Evolutionary conservation across 1,139 yeast genomes (phyloP).

Genomic region (Sugiyamaella pinicola): DNA sequence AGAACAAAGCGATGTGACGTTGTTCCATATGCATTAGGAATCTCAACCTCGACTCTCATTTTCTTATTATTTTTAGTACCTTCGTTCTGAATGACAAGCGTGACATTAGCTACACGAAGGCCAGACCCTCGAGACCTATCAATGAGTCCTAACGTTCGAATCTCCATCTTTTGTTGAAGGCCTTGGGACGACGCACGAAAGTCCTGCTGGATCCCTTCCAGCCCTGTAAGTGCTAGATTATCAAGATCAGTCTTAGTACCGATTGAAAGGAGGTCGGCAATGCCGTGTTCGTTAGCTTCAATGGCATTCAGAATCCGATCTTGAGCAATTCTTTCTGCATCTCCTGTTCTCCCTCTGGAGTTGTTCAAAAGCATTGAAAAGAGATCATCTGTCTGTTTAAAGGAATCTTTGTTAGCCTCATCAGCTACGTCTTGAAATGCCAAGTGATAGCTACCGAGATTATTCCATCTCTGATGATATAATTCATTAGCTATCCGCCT

Average conservation of each 20-base stretch:
- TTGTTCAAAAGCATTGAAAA: conserved; percentile 9
- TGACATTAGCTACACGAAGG: conserved; percentile 28
- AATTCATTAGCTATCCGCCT: conserved; percentile 27
- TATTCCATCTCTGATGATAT: conserved; percentile 36
- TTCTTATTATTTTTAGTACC: conserved; percentile 20
- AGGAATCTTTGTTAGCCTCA: conserved; percentile 5
- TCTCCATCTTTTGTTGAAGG: conserved; percentile 32
- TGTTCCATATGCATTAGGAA: conserved; percentile 2
- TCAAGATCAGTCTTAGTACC: conserved; percentile 13
- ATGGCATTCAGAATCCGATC: conserved; percentile 33
- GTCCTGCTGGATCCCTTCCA: conserved; percentile 33
- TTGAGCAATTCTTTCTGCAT: conserved; percentile 27
- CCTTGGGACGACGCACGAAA: conserved; percentile 33
- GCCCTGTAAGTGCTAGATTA: conserved; percentile 25
- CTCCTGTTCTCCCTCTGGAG: conserved; percentile 3
- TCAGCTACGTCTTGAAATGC: conserved; percentile 16
- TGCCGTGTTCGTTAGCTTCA: conserved; percentile 32
- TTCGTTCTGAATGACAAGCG: conserved; percentile 24
- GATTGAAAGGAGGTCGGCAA: conserved; percentile 30
- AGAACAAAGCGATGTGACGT: conserved; percentile 2
- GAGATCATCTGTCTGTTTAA: neutral
- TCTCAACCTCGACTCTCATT: conserved; percentile 30
- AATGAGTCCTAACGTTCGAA: conserved; percentile 27
- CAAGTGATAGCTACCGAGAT: conserved; percentile 35
- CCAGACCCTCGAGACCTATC: conserved; percentile 2